Evolutionary conservation across 805 yeast genomes (phyloP), one percentile per base, ranked within the genome.

Genomic region (Candida khao-thaluensis): DNA sequence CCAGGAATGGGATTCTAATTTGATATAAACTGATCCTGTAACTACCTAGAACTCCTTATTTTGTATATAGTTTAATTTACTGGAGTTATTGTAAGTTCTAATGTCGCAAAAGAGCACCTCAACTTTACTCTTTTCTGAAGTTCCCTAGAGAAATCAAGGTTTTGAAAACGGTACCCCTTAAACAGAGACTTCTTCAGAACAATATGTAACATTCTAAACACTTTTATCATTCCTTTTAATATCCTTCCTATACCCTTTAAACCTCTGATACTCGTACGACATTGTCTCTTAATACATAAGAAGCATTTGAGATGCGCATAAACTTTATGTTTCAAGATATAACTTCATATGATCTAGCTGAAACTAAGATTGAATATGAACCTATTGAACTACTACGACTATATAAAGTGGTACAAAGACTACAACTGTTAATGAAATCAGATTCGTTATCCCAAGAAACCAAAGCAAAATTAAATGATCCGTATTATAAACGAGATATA

Each of bases 1-100:
- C 49, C 41, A 37, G 49, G 49, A 31, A 45, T 45, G 49, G 47
- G 47, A 22, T 47, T 47, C 43, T 44, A 44, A 38, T 16, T 21
- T 23, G 7, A 18, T 44, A 41, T 44, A 43, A 39, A 7, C 27
- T 29, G 7, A 18, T 12, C 12, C 3, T 16, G 27, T 17, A 10
- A 6, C 6, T 17, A 9, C 23, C 15, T 24, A 33, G 28, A 23
- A 33, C 36, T 33, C 36, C 36, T 30, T 17, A 30, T n/a, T 21
- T 14, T 38, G 41, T 38, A 38, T 25, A 38, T 38, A 38, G 41
- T 38, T 31, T 33, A 24, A 38, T 26, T 37, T 24, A 28, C 29
- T 12, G 41, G 41, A 38, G 41, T 24, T 22, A 10, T n/a, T n/a
- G 10, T 22, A 22, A 22, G 7, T 10, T 22, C 17, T 8, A 22